Evolutionary conservation across 2,329 filamentous ascomycete genomes (phyloP).

Genomic region (Penicillium vulpinum): DNA sequence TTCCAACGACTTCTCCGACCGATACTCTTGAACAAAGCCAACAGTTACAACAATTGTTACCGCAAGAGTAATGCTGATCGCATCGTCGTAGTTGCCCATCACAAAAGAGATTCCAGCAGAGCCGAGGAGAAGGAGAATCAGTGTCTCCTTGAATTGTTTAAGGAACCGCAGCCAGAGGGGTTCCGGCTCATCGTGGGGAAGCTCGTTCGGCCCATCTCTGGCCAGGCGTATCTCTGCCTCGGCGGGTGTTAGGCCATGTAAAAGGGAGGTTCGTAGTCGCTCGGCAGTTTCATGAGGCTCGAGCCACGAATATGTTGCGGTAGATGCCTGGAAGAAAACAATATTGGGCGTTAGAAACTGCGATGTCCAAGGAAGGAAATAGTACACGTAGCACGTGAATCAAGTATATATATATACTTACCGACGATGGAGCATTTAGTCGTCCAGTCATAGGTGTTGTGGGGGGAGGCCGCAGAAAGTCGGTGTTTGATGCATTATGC

Average conservation of each 20-base stretch:
- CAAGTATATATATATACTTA: constrained; percentile 35
- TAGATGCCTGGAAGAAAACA: constrained; percentile 37
- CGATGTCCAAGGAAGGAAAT: neutral
- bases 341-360: constrained; percentile 15
- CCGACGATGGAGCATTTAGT: constrained; percentile 34
- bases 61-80: constrained; percentile 89
- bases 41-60: constrained; percentile 97
- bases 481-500: constrained; percentile 50
- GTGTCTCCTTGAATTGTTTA: constrained; percentile 93
- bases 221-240: constrained; percentile 79
- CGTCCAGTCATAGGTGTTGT: constrained; percentile 31
- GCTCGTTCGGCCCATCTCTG: constrained; percentile 86
- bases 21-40: constrained; percentile 95
- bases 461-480: constrained; percentile 30
- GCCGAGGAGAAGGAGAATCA: constrained; percentile 86
- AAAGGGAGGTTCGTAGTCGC: constrained; percentile 77
- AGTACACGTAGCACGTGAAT: neutral
- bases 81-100: constrained; percentile 92
- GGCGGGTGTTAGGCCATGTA: constrained; percentile 73
- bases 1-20: constrained; percentile 95
- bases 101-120: constrained; percentile 86
- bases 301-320: constrained; percentile 61
- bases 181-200: constrained; percentile 90
- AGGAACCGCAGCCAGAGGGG: constrained; percentile 92
- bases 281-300: constrained; percentile 76